Percentiles rank a stretch among this genome's conserved stretches.
These are phyloP conservation scores for Lasiodiplodia gonubiensis DNA, from an alignment of 2,329 filamentous ascomycete genomes.

Conservation along the genomic window DNA sequence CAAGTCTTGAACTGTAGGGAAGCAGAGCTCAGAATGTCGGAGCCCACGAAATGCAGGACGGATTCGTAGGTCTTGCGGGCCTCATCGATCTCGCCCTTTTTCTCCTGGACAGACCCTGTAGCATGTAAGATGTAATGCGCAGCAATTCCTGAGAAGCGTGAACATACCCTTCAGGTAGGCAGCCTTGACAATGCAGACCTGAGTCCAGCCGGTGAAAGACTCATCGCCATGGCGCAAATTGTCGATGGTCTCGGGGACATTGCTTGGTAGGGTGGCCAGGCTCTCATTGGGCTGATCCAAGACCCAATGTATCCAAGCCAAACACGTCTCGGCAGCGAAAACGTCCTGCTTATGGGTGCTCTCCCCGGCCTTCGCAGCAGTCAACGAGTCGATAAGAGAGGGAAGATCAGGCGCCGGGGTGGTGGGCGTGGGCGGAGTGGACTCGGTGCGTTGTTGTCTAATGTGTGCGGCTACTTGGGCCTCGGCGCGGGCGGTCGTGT, in stretches of 20 bases:
- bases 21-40: conserved; percentile 57
- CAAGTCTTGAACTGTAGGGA: conserved; percentile 71
- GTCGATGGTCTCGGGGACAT: conserved; percentile 53
- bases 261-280: conserved; percentile 65
- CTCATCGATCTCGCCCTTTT: conserved; percentile 53
- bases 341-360: conserved; percentile 57
- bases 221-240: conserved; percentile 39
- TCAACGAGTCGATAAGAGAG: conserved; percentile 30
- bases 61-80: conserved; percentile 71
- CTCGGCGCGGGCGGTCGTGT: conserved; percentile 54
- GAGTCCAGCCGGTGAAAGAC: conserved; percentile 73
- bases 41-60: conserved; percentile 67
- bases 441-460: conserved; percentile 48
- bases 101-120: conserved; percentile 55
- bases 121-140: not conserved
- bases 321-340: conserved; percentile 80
- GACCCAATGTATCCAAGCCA: conserved; percentile 85
- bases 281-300: conserved; percentile 71
- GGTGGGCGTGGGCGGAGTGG: conserved; percentile 45
- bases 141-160: not conserved
- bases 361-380: conserved; percentile 40
- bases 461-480: conserved; percentile 53
- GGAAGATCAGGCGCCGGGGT: conserved; percentile 9
- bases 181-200: conserved; percentile 79
- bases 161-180: conserved; percentile 75